Base-by-base conservation (phyloP, 2,329 filamentous ascomycete genomes). In the Colletotrichum somersetense region DNA sequence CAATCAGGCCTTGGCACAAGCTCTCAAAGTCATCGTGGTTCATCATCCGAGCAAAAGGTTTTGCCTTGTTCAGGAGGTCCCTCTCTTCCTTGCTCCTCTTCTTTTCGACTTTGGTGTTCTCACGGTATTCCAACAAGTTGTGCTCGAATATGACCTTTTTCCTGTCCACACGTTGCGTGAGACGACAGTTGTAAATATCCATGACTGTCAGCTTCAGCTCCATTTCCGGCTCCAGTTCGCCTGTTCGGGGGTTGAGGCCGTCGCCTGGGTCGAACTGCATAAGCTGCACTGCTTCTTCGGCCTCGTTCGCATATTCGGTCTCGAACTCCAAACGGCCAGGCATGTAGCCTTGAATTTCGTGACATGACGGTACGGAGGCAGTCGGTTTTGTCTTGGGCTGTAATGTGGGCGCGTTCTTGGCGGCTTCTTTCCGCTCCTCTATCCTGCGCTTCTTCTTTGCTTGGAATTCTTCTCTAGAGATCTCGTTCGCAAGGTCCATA, bases 271-370 rank as follows among this genome's bases (percentile, higher is more conserved):
- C 96, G 78, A 99, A 99, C 75, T 97, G 93, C 95, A 99, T 98
- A 74, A 97, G 91, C 80, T 99, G 96, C 2, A 99, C 96, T 0
- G 96, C 96, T 83, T 98, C 97, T 83, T 99, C 96, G 0, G 96
- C 96, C 78, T 99, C 96, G 78, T 99, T 99, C 78, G 96, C 93
- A 79, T 97, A 96, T 78, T 99, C 96, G 0, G 94, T 98, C 85
- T 99, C 96, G 75, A 99, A 99, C 79, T 99, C 96, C 75, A 99
- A 83, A 52, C 96, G 94, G 56, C 96, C 96, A 3, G 96, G 96
- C 96, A 99, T 99, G 81, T 97, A 99, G 3, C 96, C 96, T 82
- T 98, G 95, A 48, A 99, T 96, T 82, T 99, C 96, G 84, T 99
- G 96, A 81, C 96, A 99, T 44, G 95, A 92, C 0, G 96, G 96